A percentile compares a stretch with the other conserved stretches of the same genome.
phyloP scores from a whole-genome alignment of 2,329 filamentous ascomycete species.

The Scorias spongiosa region DNA sequence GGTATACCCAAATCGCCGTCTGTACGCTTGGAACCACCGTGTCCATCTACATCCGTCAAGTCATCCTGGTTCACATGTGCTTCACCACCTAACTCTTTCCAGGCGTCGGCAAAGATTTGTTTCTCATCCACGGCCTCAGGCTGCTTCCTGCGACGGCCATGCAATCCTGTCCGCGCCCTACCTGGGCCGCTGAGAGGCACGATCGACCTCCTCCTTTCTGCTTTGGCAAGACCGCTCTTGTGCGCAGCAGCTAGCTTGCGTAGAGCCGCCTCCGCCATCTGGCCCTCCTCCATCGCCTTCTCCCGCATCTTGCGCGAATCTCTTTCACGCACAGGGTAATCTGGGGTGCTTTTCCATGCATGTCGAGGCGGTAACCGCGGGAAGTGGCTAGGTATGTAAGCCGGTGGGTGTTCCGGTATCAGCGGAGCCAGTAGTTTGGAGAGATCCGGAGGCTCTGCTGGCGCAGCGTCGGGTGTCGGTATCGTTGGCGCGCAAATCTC shows the following conservation, averaged over 20 bases:
- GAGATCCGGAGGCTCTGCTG: conserved; percentile 27
- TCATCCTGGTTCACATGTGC: conserved; percentile 10
- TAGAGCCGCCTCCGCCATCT: conserved; percentile 49
- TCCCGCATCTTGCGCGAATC: conserved; percentile 45
- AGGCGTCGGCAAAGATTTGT: conserved; percentile 32
- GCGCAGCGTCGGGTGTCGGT: conserved; percentile 24
- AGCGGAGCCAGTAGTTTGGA: conserved; percentile 37
- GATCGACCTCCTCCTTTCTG: conserved; percentile 24
- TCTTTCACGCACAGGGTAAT: conserved; percentile 33
- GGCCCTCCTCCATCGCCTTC: conserved; percentile 48
- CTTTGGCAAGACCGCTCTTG: conserved; percentile 33
- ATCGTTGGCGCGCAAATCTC: conserved; percentile 24
- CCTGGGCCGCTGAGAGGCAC: conserved; percentile 13
- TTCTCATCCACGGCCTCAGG: conserved; percentile 26
- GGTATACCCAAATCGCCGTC: conserved; percentile 17
- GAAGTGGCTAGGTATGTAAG: conserved; percentile 45
- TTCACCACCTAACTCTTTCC: conserved; percentile 16
- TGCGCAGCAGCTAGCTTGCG: conserved; percentile 39
- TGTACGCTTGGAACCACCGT: conserved; percentile 5
- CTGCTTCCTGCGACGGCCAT: conserved; percentile 19
- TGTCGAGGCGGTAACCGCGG: conserved; percentile 48
- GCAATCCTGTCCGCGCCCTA: conserved; percentile 8
- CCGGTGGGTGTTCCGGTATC: conserved; percentile 32
- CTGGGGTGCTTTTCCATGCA: conserved; percentile 45
- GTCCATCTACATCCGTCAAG: conserved; percentile 1